Conservation (phyloP, 768 basidiomycete genomes). For the Psilocybe cyanescens region DNA sequence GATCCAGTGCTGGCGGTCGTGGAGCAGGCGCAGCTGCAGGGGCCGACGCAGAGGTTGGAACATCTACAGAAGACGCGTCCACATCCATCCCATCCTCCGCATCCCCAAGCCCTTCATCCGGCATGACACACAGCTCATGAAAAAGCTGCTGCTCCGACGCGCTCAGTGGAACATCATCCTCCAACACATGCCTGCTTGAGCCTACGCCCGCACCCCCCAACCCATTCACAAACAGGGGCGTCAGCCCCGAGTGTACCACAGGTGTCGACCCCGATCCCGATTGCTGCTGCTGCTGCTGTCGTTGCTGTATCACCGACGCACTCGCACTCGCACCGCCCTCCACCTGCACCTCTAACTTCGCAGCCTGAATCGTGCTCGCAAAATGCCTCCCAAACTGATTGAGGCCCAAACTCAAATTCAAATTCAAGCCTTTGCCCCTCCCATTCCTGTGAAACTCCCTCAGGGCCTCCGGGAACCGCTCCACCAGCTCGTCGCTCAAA, state of each 20-base stretch:
- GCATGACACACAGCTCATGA: conserved; percentile 58
- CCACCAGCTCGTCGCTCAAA: conserved; percentile 62
- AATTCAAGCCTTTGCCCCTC: conserved; percentile 21
- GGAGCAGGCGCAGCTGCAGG: background rate
- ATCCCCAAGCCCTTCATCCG: conserved; percentile 45
- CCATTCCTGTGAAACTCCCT: conserved; percentile 59
- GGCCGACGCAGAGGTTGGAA: background rate
- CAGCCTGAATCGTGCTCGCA: conserved; percentile 49
- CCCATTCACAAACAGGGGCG: conserved; percentile 13
- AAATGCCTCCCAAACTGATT: conserved; percentile 72
- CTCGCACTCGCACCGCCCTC: conserved; percentile 3
- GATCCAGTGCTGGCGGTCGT: background rate
- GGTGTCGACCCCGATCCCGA: background rate
- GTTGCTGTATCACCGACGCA: background rate
- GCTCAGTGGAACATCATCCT: conserved; percentile 54
- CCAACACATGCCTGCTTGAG: conserved; percentile 15
- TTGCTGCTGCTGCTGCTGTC: background rate
- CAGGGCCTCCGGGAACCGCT: conserved; percentile 65
- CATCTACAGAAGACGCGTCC: conserved; percentile 1
- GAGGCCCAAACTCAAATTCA: conserved; percentile 35
- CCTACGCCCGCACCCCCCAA: conserved; percentile 6
- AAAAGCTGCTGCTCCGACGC: conserved; percentile 76
- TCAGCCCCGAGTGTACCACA: background rate
- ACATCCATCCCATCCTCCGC: conserved; percentile 31
- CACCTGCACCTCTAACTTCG: conserved; percentile 24